Base-by-base conservation (phyloP, 148 eudicot genomes). In the Dianthus caryophyllus region DNA sequence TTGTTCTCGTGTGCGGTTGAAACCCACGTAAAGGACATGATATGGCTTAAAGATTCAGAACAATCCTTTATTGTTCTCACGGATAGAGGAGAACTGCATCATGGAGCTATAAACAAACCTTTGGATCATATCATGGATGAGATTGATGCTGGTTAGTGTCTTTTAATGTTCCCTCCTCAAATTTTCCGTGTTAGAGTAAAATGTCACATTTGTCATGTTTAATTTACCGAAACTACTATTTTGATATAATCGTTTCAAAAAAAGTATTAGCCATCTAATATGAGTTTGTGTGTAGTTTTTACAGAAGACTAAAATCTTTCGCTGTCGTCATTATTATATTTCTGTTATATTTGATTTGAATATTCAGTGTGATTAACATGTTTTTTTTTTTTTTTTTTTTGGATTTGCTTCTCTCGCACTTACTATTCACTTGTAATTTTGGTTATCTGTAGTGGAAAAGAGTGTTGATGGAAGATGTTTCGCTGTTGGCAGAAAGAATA, bases 401-500 rank as follows among this genome's bases (percentile, higher is more conserved):
- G 22, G 26, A 25, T 17, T 22, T 30, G 15, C 25, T 49, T 70
- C n/a, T 17, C 38, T 36, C 4, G 39, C 38, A 36, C 13, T 29
- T 30, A 15, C 10, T 52, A 29, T 71, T 63, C 31, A 21, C 66
- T 27, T 25, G 48, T 50, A 21, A 72, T 64, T 64, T n/a, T n/a
- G n/a, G n/a, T n/a, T n/a, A n/a, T 15, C 29, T 62, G 68, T 76
- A 94, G 99, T 94, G 85, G 96, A 81, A 46, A 86, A 90, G 93
- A 88, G 93, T 71, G 65, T 66, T 41, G 80, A 81, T 56, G 96
- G 89, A 29, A 75, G 77, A 57, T 79, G 73, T 67, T 22, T 94
- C 67, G 96, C 89, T 74, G 83, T 88, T 74, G 91, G 88, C 47
- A 84, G 74, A 63, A 82, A 86, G 66, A 83, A 80, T 38, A 46